Base-by-base conservation (phyloP, 139 green algal genomes). In the Micractinium conductrix region DNA sequence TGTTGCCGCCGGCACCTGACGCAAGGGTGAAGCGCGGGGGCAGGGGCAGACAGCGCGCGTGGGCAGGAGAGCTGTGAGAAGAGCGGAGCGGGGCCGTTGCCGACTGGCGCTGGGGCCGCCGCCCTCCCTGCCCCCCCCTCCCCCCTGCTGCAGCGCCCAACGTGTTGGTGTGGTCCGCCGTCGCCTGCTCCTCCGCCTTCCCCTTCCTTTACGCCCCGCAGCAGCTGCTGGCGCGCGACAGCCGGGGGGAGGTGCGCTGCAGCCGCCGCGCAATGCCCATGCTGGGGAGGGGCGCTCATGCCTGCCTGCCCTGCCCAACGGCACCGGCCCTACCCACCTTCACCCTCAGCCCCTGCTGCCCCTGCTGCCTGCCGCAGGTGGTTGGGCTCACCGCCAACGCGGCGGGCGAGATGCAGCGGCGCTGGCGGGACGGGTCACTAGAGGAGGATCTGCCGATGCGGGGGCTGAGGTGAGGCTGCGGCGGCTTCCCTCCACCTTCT, bases 401-500 rank as follows among this genome's bases (percentile, higher is more conserved):
- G 33, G 80, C 86, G 30, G 86, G 73, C 44, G 80, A 85, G 74
- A 74, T 83, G 50, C 86, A 89, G 63, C 71, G 86, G 50, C 80
- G 93, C 35, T 98, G 94, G 94, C 43, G 65, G 30, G 94, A 96
- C 82, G 95, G 94, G 74, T 92, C 81, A 71, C 83, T 96, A 75
- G 95, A 90, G 91, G 89, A 93, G 69, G 92, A 98, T 87, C 87
- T 98, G 79, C 96, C 95, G 44, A 94, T 94, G 88, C 88, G 93
- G 86, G 88, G 86, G 14, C 87, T 98, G 33, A 90, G 86, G 4
- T 95, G 97, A 84, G 95, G 96, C 92, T 97, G n/a, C n/a, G n/a
- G n/a, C n/a, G n/a, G n/a, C n/a, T 98, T 90, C 97, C 97, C 84
- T 95, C 94, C 62, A 97, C 97, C 90, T 95, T 98, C 88, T 98